Conservation (phyloP, 1,139 yeast genomes). For the Zygosaccharomyces sapae region DNA sequence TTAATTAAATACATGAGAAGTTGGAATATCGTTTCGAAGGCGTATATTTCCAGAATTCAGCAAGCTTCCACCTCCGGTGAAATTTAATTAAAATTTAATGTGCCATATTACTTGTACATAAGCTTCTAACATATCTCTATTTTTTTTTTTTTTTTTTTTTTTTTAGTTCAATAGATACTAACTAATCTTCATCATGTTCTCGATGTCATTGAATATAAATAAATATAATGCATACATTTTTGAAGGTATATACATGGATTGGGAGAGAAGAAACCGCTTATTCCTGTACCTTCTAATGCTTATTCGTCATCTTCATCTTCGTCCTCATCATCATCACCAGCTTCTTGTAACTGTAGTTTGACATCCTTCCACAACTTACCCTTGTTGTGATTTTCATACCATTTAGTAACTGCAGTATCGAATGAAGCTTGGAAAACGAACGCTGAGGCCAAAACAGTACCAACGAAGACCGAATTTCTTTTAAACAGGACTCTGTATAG, state of each 20-base stretch:
- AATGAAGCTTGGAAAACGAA: conserved; percentile 86
- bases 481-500: conserved; percentile 72
- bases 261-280: neutral
- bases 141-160: neutral
- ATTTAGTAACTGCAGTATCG: conserved; percentile 69
- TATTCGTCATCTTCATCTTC: conserved; percentile 43
- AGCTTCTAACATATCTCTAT: neutral
- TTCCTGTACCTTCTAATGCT: neutral
- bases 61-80: conserved; percentile 39
- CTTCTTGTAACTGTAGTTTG: conserved; percentile 58
- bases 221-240: conserved; percentile 9
- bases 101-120: conserved; percentile 10
- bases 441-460: conserved; percentile 79
- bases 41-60: conserved; percentile 73
- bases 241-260: conserved; percentile 6
- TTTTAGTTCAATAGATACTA: no score
- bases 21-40: conserved; percentile 78
- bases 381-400: conserved; percentile 85
- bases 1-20: conserved; percentile 85
- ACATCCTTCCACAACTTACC: conserved; percentile 98
- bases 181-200: conserved; percentile 2
- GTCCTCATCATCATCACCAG: conserved; percentile 55
- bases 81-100: conserved; percentile 16
- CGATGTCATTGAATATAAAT: conserved; percentile 9
- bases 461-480: conserved; percentile 91